Base-by-base conservation (phyloP, 169 alveolate species). In the Plasmodium vivax region DNA sequence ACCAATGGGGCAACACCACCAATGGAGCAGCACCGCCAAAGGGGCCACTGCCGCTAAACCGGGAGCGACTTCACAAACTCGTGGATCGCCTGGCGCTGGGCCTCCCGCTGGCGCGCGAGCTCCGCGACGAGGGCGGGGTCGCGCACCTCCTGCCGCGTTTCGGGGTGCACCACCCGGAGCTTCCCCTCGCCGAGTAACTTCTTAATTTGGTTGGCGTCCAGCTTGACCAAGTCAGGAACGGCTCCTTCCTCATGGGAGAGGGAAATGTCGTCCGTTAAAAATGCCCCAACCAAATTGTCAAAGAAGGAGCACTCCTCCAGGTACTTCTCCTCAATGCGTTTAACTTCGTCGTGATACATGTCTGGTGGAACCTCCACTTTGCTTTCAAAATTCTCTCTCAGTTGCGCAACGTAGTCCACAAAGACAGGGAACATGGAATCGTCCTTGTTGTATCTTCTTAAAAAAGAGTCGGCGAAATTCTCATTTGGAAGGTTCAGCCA, bases 401-500 rank as follows among this genome's bases (percentile, higher is more conserved):
- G 38, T 14, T 62, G 45, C 34, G 84, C 30, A 74, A 74, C 71
- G 27, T 85, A 85, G 45, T 85, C 82, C 8, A 19, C 87, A 85
- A 74, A 85, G 10, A 85, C 73, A n/a, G 93, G 93, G 68, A 27
- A 85, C 6, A 85, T 19, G 6, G 93, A 51, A 85, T 85, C 93
- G 41, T 85, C 93, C 43, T 85, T 85, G 62, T 85, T 85, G 68
- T 85, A 85, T 54, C 85, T 56, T 77, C 93, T 85, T 68, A 85
- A 38, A 62, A 85, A 85, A 2, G 93, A 51, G 43, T 85, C 93
- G 0, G 93, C 43, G 8, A 85, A 51, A 34, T 75, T 85, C 32
- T 85, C 93, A 85, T 85, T 75, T 1, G 93, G 85, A n/a, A 85
- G 23, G 68, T 45, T 32, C n/a, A 85, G 38, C 93, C 93, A 85